Percentiles rank a stretch among this genome's conserved stretches.
Conservation (phyloP, 129 eudicot species). For the Flaveria ramosissima region DNA sequence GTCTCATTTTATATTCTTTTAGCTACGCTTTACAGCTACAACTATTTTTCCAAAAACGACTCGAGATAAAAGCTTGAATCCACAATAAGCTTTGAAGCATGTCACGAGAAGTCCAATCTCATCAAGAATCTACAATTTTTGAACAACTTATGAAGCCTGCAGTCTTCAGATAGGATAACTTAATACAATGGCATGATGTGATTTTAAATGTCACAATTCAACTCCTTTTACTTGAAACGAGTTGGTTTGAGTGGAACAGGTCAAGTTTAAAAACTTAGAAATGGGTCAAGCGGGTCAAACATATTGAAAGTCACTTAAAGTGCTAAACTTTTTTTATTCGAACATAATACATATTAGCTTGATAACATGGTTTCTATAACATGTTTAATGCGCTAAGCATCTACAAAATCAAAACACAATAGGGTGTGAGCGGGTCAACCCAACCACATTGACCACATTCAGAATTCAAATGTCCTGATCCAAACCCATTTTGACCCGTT, state of each 20-base stretch:
- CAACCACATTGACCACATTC: not conserved
- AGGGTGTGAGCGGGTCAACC: slow-evolving; percentile 1
- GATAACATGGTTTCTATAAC: not conserved
- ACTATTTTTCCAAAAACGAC: not conserved
- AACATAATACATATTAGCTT: not conserved
- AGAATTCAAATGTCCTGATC: not conserved
- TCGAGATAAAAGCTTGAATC: not conserved
- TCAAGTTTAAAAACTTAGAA: not conserved
- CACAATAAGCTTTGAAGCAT: not conserved
- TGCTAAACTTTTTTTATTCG: not conserved
- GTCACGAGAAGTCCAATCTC: not conserved
- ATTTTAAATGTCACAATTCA: too few relatives aligned
- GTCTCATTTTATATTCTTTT: not conserved
- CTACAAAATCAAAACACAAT: not conserved
- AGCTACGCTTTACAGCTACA: not conserved
- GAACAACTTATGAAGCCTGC: slow-evolving; percentile 22
- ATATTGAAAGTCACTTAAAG: not conserved
- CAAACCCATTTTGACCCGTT: not conserved
- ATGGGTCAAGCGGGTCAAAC: not conserved
- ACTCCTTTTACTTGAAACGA: too few relatives aligned
- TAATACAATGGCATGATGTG: not conserved
- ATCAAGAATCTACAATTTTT: not conserved
- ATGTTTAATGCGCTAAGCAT: not conserved
- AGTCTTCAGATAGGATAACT: not conserved
- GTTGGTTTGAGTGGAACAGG: not conserved